Evolutionary conservation across 208 protist genomes (phyloP).

Genomic region (Leishmania tarentolae): DNA sequence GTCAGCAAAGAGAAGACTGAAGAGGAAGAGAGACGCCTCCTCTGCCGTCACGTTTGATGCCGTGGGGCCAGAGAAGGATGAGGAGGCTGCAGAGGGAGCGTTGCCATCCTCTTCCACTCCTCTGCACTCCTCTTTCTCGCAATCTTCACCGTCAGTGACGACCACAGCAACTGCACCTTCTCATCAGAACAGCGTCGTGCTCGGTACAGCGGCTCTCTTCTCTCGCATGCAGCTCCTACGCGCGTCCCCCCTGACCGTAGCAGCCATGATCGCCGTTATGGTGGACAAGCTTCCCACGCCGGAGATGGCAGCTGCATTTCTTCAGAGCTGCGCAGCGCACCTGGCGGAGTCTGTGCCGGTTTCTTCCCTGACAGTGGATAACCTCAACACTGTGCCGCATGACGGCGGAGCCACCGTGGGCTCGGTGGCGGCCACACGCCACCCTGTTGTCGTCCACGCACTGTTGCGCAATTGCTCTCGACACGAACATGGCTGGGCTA

Average conservation of each 20-base stretch:
- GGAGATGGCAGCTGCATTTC: conserved; percentile 41
- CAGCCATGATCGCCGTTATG: conserved; percentile 65
- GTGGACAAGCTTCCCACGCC: conserved; percentile 65
- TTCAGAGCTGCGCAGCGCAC: conserved; percentile 32
- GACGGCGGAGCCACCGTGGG: not conserved
- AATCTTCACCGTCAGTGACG: not conserved
- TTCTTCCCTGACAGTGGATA: not conserved
- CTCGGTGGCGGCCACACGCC: conserved; percentile 27
- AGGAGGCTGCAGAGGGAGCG: not conserved
- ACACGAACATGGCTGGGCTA: conserved; percentile 38
- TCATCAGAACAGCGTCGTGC: too few species aligned
- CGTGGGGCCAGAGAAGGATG: not conserved
- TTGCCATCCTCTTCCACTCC: not conserved
- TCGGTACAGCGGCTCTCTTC: conserved; percentile 9
- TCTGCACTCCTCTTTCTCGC: not conserved
- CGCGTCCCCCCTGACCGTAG: conserved; percentile 39
- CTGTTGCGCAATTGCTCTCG: conserved; percentile 58
- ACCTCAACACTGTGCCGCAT: not conserved
- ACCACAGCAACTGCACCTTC: not conserved
- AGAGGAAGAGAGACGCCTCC: not conserved
- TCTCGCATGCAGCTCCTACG: conserved; percentile 47
- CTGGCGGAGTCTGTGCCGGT: conserved; percentile 10
- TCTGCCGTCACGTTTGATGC: not conserved
- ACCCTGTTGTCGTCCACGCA: conserved; percentile 64
- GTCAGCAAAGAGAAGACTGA: not conserved